Conservation (phyloP, 2,329 filamentous ascomycete species). For the Lasiodiplodia sp. region DNA sequence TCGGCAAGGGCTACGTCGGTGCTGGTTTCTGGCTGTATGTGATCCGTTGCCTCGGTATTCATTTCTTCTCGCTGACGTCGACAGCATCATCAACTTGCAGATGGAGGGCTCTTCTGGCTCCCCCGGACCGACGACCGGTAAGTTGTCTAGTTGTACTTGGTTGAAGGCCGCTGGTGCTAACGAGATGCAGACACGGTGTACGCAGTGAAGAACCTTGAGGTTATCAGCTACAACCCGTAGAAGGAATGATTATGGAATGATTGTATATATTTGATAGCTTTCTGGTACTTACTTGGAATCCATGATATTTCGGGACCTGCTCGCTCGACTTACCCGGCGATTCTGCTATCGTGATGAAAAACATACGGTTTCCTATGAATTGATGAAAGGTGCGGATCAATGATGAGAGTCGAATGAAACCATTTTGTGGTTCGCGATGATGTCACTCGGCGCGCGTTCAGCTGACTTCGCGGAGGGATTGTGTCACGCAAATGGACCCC, state of each 20-base stretch:
- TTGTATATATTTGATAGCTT: neutral
- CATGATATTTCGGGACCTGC: neutral
- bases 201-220: conserved; percentile 37
- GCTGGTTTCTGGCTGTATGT: conserved; percentile 40
- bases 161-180: conserved; percentile 35
- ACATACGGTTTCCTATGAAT: too few relatives aligned
- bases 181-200: conserved; percentile 35
- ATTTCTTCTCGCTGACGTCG: neutral
- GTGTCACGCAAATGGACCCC: neutral
- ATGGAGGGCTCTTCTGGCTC: conserved; percentile 42
- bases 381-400: too few relatives aligned
- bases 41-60: neutral
- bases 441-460: neutral
- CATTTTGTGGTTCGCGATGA: neutral
- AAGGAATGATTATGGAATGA: neutral
- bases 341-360: neutral
- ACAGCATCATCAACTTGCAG: conserved; percentile 43
- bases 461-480: neutral
- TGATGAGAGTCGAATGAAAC: neutral
- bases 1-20: conserved; percentile 59
- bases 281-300: neutral
- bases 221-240: conserved; percentile 31
- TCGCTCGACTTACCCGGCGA: neutral
- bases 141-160: neutral
- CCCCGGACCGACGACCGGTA: conserved; percentile 16